Percentiles rank a stretch among this genome's conserved stretches.
phyloP scores from a whole-genome alignment of 495 filamentous ascomycete genomes.

The Penicillium samsonianum region DNA sequence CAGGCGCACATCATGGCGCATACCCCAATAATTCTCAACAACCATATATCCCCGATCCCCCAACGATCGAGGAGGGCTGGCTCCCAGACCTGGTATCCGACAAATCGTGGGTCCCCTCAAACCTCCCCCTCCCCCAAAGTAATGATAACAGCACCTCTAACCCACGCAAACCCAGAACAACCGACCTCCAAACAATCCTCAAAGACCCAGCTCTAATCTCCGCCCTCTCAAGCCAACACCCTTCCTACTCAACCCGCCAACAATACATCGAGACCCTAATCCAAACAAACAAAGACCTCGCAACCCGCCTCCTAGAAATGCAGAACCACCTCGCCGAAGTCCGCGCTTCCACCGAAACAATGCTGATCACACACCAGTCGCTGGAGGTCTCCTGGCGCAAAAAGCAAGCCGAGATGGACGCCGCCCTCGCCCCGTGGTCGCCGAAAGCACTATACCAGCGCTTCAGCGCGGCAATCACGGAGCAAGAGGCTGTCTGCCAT shows the following conservation, averaged over 20 bases:
- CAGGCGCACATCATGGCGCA: slow-evolving; percentile 23
- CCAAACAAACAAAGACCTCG: slow-evolving; percentile 63
- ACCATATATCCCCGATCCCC: slow-evolving; percentile 35
- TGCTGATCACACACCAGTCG: slow-evolving; percentile 78
- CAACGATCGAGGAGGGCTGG: slow-evolving; percentile 56
- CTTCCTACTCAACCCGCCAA: slow-evolving; percentile 54
- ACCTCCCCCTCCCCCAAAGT: background rate
- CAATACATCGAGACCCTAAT: slow-evolving; percentile 58
- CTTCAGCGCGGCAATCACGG: slow-evolving; percentile 68
- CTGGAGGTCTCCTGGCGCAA: slow-evolving; percentile 88
- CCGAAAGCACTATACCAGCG: slow-evolving; percentile 81
- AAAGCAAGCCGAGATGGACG: slow-evolving; percentile 87
- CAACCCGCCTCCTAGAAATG: slow-evolving; percentile 67
- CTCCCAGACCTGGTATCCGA: slow-evolving; percentile 68
- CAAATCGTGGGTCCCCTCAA: slow-evolving; percentile 60
- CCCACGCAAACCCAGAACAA: slow-evolving; percentile 32
- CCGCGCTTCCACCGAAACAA: slow-evolving; percentile 69
- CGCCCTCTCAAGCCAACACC: slow-evolving; percentile 63
- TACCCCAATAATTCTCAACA: slow-evolving; percentile 15
- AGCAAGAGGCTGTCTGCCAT: slow-evolving; percentile 79
- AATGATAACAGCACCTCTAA: background rate
- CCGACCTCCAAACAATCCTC: slow-evolving; percentile 68
- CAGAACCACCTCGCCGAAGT: slow-evolving; percentile 59
- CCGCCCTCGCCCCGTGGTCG: slow-evolving; percentile 78
- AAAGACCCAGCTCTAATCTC: slow-evolving; percentile 58